Evolutionary conservation across 306 rosid species (phyloP).

Genomic region (Rubus idaeus): DNA sequence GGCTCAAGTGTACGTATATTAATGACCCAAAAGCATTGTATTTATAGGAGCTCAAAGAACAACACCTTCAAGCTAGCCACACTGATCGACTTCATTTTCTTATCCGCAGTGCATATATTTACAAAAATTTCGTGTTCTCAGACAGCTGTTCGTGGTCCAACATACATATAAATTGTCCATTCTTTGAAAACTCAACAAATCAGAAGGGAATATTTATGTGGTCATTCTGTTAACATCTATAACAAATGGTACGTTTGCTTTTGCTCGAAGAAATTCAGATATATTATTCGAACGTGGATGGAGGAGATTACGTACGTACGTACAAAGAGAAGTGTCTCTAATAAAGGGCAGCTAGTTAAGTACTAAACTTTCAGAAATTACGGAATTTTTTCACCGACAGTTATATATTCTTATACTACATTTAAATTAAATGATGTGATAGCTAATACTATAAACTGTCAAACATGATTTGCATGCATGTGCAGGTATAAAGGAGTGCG

Average conservation of each 20-base stretch:
- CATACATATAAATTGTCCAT: background rate
- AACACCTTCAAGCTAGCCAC: background rate
- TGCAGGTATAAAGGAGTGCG: too few species aligned
- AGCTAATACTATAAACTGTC: too few species aligned
- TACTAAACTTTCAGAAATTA: too few species aligned
- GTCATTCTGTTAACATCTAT: background rate
- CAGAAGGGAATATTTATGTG: conserved; percentile 2
- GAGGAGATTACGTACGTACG: background rate
- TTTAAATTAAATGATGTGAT: too few species aligned
- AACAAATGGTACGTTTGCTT: background rate
- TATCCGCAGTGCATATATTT: background rate
- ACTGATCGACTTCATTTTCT: conserved; percentile 18
- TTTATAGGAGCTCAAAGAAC: conserved; percentile 10
- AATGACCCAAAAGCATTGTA: background rate
- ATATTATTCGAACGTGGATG: too few species aligned
- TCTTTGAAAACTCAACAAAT: background rate
- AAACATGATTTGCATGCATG: too few species aligned
- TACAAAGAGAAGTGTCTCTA: background rate
- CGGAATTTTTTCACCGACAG: too few species aligned
- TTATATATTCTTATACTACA: too few species aligned
- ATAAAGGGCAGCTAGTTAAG: too few species aligned
- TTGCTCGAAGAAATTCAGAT: background rate
- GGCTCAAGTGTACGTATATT: background rate
- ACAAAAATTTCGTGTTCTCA: background rate
- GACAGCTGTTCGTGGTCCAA: background rate